Percentiles rank a stretch among this genome's conserved stretches.
phyloP scores from a whole-genome alignment of 2,329 filamentous ascomycete genomes.

The Fusarium sp. region DNA sequence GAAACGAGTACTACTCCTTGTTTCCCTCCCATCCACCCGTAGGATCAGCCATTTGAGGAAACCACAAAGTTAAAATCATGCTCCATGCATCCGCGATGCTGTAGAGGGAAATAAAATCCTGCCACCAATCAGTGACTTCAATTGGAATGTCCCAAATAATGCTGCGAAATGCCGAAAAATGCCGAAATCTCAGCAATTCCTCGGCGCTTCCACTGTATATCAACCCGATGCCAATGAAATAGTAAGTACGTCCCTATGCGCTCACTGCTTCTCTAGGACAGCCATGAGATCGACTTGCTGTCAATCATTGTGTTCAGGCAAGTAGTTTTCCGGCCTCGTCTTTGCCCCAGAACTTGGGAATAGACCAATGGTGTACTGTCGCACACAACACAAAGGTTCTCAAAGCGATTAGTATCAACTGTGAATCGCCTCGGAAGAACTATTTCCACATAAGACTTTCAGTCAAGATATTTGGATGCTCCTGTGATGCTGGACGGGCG shows the following conservation, averaged over 20 bases:
- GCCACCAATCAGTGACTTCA: fast-evolving
- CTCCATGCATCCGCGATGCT: background rate
- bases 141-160: too few relatives aligned
- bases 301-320: too few relatives aligned
- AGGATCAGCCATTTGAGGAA: background rate
- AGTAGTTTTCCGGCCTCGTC: fast-evolving
- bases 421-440: too few relatives aligned
- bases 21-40: too few relatives aligned
- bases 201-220: too few relatives aligned
- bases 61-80: fast-evolving
- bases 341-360: background rate
- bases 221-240: too few relatives aligned
- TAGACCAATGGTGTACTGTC: background rate
- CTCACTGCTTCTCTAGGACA: background rate
- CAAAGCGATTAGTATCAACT: fast-evolving
- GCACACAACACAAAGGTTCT: background rate
- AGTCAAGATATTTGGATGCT: too few relatives aligned
- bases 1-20: background rate
- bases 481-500: too few relatives aligned
- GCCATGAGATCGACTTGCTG: too few relatives aligned
- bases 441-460: background rate
- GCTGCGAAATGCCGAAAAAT: too few relatives aligned
- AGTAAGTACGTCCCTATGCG: background rate
- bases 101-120: too few relatives aligned
- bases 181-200: background rate